A percentile compares a stretch with the other conserved stretches of the same genome.
Conservation (phyloP, 331 rosid species). For the Pyracantha coccinea region DNA sequence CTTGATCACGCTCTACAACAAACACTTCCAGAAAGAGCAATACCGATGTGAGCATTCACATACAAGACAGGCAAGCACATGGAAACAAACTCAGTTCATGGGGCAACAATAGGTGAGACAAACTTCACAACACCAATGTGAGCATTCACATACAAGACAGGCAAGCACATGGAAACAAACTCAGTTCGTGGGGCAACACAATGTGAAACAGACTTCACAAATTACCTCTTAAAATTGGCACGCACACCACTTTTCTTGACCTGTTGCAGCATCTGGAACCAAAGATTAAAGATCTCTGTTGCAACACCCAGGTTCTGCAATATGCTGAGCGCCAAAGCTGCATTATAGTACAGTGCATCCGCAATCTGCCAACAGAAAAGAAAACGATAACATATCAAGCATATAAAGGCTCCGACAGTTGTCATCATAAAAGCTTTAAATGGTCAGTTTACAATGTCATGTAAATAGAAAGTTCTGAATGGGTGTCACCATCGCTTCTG, state of each 20-base stretch:
- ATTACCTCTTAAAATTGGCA: slow-evolving; percentile 67
- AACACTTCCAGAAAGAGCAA: neutral
- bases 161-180: neutral
- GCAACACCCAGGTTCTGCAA: slow-evolving; percentile 80
- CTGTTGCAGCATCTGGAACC: slow-evolving; percentile 87
- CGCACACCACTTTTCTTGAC: slow-evolving; percentile 71
- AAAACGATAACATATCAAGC: neutral
- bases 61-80: neutral
- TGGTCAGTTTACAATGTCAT: neutral
- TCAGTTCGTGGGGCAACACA: neutral
- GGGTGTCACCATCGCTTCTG: neutral
- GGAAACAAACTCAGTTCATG: too few relatives aligned
- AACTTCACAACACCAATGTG: too few relatives aligned
- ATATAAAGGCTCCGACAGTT: neutral
- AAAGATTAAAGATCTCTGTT: slow-evolving; percentile 70
- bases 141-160: neutral
- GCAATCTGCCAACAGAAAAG: slow-evolving; percentile 50
- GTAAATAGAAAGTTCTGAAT: neutral
- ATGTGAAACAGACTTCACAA: neutral
- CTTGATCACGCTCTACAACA: neutral
- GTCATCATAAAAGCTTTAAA: neutral
- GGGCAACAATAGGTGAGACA: neutral
- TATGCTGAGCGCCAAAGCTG: slow-evolving; percentile 61
- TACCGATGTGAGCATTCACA: neutral
- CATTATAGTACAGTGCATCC: slow-evolving; percentile 84